These are phyloP conservation scores for Aspergillus saccharolyticus DNA, from an alignment of 495 filamentous ascomycete genomes.

Conservation along the genomic window DNA sequence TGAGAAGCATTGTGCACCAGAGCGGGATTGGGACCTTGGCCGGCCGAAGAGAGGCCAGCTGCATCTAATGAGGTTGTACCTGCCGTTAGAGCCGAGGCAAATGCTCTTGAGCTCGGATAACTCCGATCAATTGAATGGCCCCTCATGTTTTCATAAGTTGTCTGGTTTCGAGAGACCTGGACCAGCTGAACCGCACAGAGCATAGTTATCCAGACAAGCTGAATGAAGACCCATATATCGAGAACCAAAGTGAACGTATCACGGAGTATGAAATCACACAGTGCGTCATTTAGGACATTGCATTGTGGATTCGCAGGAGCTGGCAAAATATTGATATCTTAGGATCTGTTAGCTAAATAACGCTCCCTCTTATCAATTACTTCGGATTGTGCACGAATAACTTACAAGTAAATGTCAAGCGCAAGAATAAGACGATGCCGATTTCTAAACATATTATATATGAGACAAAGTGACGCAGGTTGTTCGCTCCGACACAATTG, in stretches of 20 bases:
- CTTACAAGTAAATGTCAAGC: conserved; percentile 51
- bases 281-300: conserved; percentile 63
- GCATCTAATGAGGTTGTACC: conserved; percentile 61
- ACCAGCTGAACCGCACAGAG: conserved; percentile 86
- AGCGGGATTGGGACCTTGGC: conserved; percentile 45
- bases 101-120: conserved; percentile 53
- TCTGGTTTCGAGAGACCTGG: conserved; percentile 85
- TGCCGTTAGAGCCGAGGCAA: conserved; percentile 75
- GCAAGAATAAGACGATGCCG: conserved; percentile 62
- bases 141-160: conserved; percentile 92
- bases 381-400: conserved; percentile 11
- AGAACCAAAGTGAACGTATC: conserved; percentile 82
- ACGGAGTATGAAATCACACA: conserved; percentile 69
- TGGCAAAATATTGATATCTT: conserved; percentile 55
- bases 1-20: conserved; percentile 33
- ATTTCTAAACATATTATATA: conserved; percentile 74
- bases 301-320: conserved; percentile 51
- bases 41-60: conserved; percentile 59
- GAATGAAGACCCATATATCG: conserved; percentile 69
- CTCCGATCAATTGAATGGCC: conserved; percentile 53
- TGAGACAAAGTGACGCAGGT: conserved; percentile 89
- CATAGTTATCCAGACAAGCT: conserved; percentile 94
- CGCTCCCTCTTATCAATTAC: not conserved
- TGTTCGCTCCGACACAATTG: conserved; percentile 92
- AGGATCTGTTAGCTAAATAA: conserved; percentile 12